Conservation (phyloP, 2,329 filamentous ascomycete genomes). For the Diplodia sapinea region DNA sequence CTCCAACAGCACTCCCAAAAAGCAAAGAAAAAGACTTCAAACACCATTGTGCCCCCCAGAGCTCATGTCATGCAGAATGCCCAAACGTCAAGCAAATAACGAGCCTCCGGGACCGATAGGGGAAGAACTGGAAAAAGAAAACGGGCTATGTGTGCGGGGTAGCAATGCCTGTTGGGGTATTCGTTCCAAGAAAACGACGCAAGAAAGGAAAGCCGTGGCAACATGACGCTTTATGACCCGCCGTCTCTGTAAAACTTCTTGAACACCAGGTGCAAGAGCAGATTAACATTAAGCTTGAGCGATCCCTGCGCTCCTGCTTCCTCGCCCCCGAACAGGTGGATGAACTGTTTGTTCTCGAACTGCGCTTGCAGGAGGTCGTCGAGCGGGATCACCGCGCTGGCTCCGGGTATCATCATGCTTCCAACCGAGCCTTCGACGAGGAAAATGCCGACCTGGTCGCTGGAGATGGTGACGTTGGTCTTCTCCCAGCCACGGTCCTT, state of each 20-base stretch:
- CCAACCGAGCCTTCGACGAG: constrained; percentile 88
- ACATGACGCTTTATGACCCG: constrained; percentile 8
- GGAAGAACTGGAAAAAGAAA: neutral
- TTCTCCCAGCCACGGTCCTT: constrained; percentile 82
- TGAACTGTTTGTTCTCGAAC: constrained; percentile 95
- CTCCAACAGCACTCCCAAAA: neutral
- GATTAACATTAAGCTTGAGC: constrained; percentile 91
- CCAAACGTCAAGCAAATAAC: constrained; percentile 3
- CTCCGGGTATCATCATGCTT: constrained; percentile 94
- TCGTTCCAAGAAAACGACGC: constrained; percentile 24
- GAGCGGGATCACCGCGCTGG: constrained; percentile 84
- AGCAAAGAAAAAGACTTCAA: constrained; percentile 4
- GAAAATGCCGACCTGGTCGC: constrained; percentile 93
- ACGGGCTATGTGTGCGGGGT: neutral
- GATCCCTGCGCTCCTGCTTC: constrained; percentile 39
- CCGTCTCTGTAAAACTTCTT: constrained; percentile 87
- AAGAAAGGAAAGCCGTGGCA: constrained; percentile 7
- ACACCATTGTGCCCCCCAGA: constrained; percentile 15
- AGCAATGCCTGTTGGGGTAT: constrained; percentile 17
- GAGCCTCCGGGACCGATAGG: neutral
- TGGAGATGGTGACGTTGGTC: constrained; percentile 91
- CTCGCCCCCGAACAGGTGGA: constrained; percentile 73
- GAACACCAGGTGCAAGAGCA: constrained; percentile 95
- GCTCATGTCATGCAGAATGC: constrained; percentile 21
- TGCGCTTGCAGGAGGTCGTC: constrained; percentile 95